Evolutionary conservation across 768 basidiomycete genomes (phyloP), one percentile per base, ranked within the genome.

Genomic region (Rhodotorula taiwanensis): DNA sequence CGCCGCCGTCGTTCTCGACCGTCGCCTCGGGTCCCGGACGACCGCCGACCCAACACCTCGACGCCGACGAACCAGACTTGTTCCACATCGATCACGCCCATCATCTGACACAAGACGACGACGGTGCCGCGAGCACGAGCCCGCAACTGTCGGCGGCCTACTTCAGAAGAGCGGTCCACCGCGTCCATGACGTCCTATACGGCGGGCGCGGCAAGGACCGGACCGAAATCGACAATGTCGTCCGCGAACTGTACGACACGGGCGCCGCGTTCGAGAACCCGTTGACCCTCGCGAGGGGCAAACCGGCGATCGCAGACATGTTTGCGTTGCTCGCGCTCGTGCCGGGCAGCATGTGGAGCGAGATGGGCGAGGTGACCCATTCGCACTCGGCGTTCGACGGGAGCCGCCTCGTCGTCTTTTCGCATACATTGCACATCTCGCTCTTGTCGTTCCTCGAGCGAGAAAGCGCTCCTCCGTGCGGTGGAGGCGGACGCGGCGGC

Each of bases 391-490:
- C 31, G 16, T 31, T 23, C 15, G 88, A 88, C 74, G 86, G 87
- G 25, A 83, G 85, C 71, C 81, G 82, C 59, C 84, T 83, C 75
- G 81, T 82, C 45, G 84, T 88, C 30, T 83, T 89, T 50, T 85
- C 88, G 72, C 88, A 89, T 74, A 88, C 86, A 1, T 79, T 89
- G 60, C 84, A 90, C 74, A 77, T 89, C 44, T 79, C 88, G 56
- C 77, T 89, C 63, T 80, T 89, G 53, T 88, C 89, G 2, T 85
- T 45, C 14, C 62, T 64, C 51, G 59, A 55, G 28, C 42, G 62
- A 1, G 64, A 66, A 21, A 23, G 33, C 20, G 51, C 42, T 6
- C 48, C 48, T 4, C 83, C n/a, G 18, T 18, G 28, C 31, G 18
- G 20, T 1, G 21, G 62, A 78, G 86, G 73, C 85, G 86, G 75